phyloP scores from a whole-genome alignment of 2,329 filamentous ascomycete species.

The Tolypocladium guangdongense region DNA sequence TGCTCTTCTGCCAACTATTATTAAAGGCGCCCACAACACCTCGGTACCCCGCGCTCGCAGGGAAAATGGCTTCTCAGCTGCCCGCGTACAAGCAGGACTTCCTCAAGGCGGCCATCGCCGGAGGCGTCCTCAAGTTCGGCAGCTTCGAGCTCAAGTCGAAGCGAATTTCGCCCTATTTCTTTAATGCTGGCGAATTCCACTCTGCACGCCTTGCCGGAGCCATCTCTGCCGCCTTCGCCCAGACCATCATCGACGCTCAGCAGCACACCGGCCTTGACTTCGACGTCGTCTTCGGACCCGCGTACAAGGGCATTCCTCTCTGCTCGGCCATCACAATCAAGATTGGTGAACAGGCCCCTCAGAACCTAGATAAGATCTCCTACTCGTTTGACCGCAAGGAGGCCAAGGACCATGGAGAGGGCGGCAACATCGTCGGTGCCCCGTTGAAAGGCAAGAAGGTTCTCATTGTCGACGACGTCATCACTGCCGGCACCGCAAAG shows the following conservation, averaged over 20 bases:
- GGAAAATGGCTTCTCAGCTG: conserved; percentile 24
- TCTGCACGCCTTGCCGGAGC: conserved; percentile 65
- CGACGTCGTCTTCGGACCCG: conserved; percentile 85
- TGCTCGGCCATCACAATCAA: conserved; percentile 66
- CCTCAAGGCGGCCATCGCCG: conserved; percentile 55
- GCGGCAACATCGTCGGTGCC: conserved; percentile 83
- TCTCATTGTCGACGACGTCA: conserved; percentile 91
- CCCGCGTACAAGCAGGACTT: conserved; percentile 62
- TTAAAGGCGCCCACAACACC: too few species aligned
- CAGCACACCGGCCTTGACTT: conserved; percentile 40
- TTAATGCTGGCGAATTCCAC: conserved; percentile 91
- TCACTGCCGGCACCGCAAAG: conserved; percentile 90
- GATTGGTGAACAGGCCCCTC: conserved; percentile 57
- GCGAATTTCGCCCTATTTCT: conserved; percentile 89
- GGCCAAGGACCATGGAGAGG: conserved; percentile 91
- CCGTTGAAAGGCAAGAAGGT: conserved; percentile 74
- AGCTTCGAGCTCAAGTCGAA: conserved; percentile 86
- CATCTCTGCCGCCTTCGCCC: conserved; percentile 72
- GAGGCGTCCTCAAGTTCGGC: conserved; percentile 68
- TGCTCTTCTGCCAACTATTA: background rate
- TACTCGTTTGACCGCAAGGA: conserved; percentile 96
- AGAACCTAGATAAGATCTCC: conserved; percentile 56
- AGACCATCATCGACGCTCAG: conserved; percentile 43
- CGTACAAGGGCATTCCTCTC: conserved; percentile 96
- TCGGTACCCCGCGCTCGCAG: background rate